A percentile compares a stretch with the other conserved stretches of the same genome.
Conservation (phyloP, 139 green algal species). For the Chlorella sorokiniana region DNA sequence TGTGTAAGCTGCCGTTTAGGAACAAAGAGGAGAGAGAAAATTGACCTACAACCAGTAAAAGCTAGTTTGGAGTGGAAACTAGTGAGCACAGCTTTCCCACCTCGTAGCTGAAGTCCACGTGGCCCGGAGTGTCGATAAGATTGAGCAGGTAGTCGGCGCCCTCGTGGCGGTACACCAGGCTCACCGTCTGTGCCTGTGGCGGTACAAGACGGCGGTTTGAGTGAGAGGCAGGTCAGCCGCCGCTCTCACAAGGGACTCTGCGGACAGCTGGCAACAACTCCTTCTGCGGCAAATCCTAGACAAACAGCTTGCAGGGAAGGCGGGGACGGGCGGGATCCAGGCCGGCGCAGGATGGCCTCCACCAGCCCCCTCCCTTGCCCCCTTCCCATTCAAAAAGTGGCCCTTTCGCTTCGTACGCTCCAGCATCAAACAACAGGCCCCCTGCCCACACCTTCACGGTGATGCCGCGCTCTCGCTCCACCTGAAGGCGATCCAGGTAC, state of each 20-base stretch:
- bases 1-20: background rate
- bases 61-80: too few species aligned
- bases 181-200: constrained; percentile 80
- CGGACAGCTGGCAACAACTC: too few species aligned
- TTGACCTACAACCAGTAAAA: too few species aligned
- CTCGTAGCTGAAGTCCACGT: constrained; percentile 58
- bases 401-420: too few species aligned
- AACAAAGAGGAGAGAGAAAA: background rate
- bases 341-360: too few species aligned
- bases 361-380: background rate
- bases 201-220: background rate
- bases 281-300: too few species aligned
- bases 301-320: too few species aligned
- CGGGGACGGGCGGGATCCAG: too few species aligned
- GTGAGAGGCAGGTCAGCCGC: background rate
- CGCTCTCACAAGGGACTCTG: too few species aligned
- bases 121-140: constrained; percentile 82
- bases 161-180: constrained; percentile 70
- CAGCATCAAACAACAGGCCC: background rate
- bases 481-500: constrained; percentile 69
- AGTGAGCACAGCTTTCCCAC: too few species aligned
- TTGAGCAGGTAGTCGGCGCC: constrained; percentile 82
- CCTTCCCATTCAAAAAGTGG: background rate
- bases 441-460: constrained; percentile 79
- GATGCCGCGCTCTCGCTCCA: constrained; percentile 92